Evolutionary conservation across 768 basidiomycete genomes (phyloP).

Genomic region (Candolleomyces eurysporus): DNA sequence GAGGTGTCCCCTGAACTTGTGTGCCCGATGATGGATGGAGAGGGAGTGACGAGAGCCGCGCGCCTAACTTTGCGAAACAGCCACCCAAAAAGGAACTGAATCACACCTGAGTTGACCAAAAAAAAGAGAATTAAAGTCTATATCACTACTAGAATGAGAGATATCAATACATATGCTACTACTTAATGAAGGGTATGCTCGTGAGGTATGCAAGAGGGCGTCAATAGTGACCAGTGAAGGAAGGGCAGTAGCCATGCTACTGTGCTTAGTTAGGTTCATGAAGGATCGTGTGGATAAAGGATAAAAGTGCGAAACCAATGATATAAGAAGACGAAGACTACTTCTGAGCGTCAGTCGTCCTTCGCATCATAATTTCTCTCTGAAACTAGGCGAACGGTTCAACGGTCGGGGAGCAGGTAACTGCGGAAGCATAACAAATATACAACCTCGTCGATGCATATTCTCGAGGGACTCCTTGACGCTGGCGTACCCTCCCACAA

Average conservation of each 20-base stretch:
- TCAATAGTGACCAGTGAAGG: neutral
- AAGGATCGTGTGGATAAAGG: neutral
- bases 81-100: slow-evolving; percentile 33
- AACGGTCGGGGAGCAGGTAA: too few relatives aligned
- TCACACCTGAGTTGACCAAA: too few relatives aligned
- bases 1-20: too few relatives aligned
- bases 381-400: too few relatives aligned
- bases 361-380: too few relatives aligned
- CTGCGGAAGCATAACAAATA: too few relatives aligned
- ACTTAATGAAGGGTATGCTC: slow-evolving; percentile 1
- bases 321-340: too few relatives aligned
- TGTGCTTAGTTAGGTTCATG: neutral
- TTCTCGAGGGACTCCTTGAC: neutral
- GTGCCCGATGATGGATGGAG: slow-evolving; percentile 49
- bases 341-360: too few relatives aligned
- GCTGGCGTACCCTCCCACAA: neutral
- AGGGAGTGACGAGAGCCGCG: slow-evolving; percentile 30
- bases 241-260: neutral
- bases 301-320: too few relatives aligned
- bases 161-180: slow-evolving; percentile 4
- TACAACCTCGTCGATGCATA: too few relatives aligned
- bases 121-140: neutral
- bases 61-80: slow-evolving; percentile 59
- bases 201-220: neutral
- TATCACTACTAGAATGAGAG: neutral